A percentile compares a stretch with the other conserved stretches of the same genome.
Conservation (phyloP, 1,284 basidiomycete genomes). For the Cutaneotrichosporon dermatis region DNA sequence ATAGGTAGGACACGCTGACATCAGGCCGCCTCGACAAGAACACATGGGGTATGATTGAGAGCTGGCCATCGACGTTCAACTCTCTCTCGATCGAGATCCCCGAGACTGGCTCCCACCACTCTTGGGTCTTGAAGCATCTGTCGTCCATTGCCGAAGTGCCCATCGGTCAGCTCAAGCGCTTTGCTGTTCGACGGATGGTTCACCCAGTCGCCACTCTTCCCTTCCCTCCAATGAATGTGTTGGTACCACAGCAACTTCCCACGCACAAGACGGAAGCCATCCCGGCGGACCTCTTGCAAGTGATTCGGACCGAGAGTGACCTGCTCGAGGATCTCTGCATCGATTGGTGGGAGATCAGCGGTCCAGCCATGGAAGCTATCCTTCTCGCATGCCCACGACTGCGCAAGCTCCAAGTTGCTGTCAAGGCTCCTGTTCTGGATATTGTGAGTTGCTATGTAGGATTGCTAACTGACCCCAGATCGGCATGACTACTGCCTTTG, state of each 20-base stretch:
- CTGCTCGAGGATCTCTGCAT: constrained; percentile 21
- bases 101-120: constrained; percentile 26
- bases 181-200: constrained; percentile 21
- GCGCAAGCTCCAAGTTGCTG: constrained; percentile 16
- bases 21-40: constrained; percentile 32
- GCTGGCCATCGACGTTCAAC: constrained; percentile 23
- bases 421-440: constrained; percentile 18
- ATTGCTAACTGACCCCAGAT: constrained; percentile 9
- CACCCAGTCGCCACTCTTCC: constrained; percentile 27
- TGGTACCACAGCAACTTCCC: constrained; percentile 12
- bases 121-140: constrained; percentile 36
- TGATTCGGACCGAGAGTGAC: constrained; percentile 16
- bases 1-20: background rate
- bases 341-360: constrained; percentile 30
- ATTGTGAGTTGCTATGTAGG: constrained; percentile 13
- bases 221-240: constrained; percentile 15
- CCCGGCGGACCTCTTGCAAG: constrained; percentile 15
- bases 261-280: constrained; percentile 10
- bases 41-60: constrained; percentile 26
- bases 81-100: constrained; percentile 23
- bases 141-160: constrained; percentile 24
- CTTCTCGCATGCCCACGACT: constrained; percentile 15
- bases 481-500: constrained; percentile 21
- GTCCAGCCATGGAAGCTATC: constrained; percentile 17
- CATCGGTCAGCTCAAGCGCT: constrained; percentile 23